phyloP scores from a whole-genome alignment of 1,284 basidiomycete species.

The Mycosarcoma mackinlayi region DNA sequence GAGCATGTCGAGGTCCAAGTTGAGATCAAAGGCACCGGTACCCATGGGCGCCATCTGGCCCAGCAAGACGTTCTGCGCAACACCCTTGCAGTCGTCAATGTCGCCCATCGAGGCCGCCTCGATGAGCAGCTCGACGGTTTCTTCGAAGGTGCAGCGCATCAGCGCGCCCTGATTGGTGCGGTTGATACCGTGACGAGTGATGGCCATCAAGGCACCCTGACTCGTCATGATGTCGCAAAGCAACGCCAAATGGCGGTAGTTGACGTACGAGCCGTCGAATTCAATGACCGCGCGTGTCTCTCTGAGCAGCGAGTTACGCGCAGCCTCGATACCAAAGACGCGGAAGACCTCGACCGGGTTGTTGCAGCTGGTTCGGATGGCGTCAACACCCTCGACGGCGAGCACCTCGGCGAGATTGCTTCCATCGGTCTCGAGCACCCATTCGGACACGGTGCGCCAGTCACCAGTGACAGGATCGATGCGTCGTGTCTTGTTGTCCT shows the following conservation, averaged over 20 bases:
- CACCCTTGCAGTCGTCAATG: constrained; percentile 96
- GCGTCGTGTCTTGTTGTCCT: constrained; percentile 77
- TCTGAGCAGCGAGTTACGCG: constrained; percentile 89
- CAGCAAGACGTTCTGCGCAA: constrained; percentile 98
- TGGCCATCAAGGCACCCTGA: constrained; percentile 94
- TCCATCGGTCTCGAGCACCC: constrained; percentile 97
- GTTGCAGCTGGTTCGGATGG: constrained; percentile 92
- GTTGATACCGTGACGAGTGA: constrained; percentile 99
- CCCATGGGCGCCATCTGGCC: constrained; percentile 92
- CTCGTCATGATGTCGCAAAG: constrained; percentile 99
- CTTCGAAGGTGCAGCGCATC: constrained; percentile 99
- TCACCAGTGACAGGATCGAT: constrained; percentile 63
- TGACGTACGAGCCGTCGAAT: constrained; percentile 99
- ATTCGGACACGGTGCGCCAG: constrained; percentile 74
- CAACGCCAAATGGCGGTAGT: constrained; percentile 94
- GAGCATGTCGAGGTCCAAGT: constrained; percentile 96
- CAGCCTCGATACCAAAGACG: constrained; percentile 98
- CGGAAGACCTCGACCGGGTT: constrained; percentile 95
- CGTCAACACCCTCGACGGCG: constrained; percentile 93
- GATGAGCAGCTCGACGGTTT: constrained; percentile 98
- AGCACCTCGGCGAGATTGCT: constrained; percentile 74
- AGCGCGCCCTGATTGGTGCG: constrained; percentile 80
- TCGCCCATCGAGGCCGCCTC: constrained; percentile 98
- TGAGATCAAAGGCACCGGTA: constrained; percentile 84
- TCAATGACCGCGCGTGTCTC: constrained; percentile 89